These are phyloP conservation scores for Solanum virginianum DNA, from an alignment of 257 asterid genomes.

Conservation along the genomic window DNA sequence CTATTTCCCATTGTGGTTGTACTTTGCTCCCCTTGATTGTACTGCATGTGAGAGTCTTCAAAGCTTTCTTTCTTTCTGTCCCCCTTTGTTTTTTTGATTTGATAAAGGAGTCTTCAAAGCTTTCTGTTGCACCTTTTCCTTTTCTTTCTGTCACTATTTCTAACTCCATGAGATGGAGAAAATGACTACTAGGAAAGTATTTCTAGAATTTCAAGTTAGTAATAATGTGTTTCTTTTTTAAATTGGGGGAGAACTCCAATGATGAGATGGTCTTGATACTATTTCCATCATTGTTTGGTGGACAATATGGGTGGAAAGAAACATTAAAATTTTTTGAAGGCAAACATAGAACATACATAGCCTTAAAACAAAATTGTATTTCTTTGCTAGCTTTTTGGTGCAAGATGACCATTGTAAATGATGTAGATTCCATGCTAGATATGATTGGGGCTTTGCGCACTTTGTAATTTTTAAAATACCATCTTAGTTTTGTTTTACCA, in stretches of 20 bases:
- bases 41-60: background rate
- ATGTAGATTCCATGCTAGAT: background rate
- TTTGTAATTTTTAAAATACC: background rate
- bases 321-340: background rate
- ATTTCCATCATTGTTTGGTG: background rate
- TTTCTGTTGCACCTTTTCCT: background rate
- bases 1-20: background rate
- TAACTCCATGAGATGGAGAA: background rate
- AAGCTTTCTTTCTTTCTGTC: background rate
- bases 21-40: background rate
- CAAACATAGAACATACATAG: background rate
- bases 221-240: background rate
- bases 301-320: background rate
- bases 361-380: background rate
- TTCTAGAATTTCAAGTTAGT: background rate
- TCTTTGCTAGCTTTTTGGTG: background rate
- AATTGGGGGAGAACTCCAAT: background rate
- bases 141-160: background rate
- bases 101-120: background rate
- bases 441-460: background rate
- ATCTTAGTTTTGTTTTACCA: background rate
- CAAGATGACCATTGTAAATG: background rate
- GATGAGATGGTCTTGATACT: background rate
- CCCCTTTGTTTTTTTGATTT: too few relatives aligned
- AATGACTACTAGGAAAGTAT: background rate